These are phyloP conservation scores for Boletus mariae DNA, from an alignment of 1,284 basidiomycete species.

Conservation along the genomic window DNA sequence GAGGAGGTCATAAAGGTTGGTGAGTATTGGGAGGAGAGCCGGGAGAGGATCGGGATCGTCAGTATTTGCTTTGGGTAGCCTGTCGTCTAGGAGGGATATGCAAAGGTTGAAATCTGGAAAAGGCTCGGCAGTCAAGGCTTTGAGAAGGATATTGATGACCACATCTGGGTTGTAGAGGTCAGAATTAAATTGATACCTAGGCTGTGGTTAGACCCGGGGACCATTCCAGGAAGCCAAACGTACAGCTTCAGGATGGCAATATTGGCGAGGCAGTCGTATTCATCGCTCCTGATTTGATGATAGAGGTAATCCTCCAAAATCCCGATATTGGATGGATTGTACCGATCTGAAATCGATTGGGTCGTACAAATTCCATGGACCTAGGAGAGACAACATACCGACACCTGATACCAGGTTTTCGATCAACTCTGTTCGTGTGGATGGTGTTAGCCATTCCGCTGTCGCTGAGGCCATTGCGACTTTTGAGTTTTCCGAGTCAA, in stretches of 20 bases:
- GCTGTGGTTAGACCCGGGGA: constrained; percentile 9
- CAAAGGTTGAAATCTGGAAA: constrained; percentile 94
- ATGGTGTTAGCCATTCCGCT: constrained; percentile 64
- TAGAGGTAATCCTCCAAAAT: constrained; percentile 95
- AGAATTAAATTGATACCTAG: constrained; percentile 94
- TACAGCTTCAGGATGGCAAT: constrained; percentile 85
- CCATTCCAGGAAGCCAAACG: constrained; percentile 1
- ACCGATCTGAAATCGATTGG: constrained; percentile 64
- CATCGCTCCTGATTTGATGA: constrained; percentile 83
- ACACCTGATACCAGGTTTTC: constrained; percentile 90
- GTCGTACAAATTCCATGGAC: constrained; percentile 10
- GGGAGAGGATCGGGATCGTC: constrained; percentile 82
- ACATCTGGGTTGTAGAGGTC: constrained; percentile 91
- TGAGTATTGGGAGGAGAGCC: constrained; percentile 70
- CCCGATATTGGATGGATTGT: constrained; percentile 90
- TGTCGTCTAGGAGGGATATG: constrained; percentile 84
- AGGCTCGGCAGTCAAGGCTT: constrained; percentile 79
- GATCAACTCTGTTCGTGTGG: constrained; percentile 78
- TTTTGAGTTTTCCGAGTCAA: not conserved
- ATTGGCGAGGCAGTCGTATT: constrained; percentile 94
- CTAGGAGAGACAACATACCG: constrained; percentile 49
- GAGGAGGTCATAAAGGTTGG: constrained; percentile 71
- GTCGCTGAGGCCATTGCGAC: constrained; percentile 37
- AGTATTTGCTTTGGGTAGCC: constrained; percentile 52
- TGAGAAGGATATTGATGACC: constrained; percentile 91